A percentile compares a stretch with the other conserved stretches of the same genome.
These are phyloP conservation scores for Macaranga tanarius DNA, from an alignment of 441 rosid genomes.

Conservation along the genomic window DNA sequence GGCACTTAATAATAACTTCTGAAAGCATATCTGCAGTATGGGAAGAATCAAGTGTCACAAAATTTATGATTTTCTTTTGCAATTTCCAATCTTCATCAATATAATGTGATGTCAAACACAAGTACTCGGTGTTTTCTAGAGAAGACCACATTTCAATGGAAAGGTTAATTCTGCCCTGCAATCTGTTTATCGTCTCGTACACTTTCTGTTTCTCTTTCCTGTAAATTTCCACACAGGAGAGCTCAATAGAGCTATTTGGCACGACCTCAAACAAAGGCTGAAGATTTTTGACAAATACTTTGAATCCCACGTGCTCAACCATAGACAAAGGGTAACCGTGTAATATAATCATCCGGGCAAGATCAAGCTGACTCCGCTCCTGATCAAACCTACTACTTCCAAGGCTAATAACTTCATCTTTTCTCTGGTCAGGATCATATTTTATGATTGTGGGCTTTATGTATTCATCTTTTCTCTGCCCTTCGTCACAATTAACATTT, in stretches of 20 bases:
- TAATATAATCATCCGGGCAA: conserved; percentile 87
- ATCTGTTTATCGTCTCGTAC: conserved; percentile 49
- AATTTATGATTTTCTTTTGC: conserved; percentile 75
- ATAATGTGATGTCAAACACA: conserved; percentile 76
- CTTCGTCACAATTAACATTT: conserved; percentile 59
- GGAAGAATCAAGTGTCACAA: conserved; percentile 73
- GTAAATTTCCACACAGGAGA: conserved; percentile 73
- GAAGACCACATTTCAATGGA: conserved; percentile 86
- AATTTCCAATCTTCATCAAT: conserved; percentile 87
- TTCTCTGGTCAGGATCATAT: conserved; percentile 73
- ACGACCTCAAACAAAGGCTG: conserved; percentile 82
- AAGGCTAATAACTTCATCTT: conserved; percentile 61
- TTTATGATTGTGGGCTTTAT: conserved; percentile 53
- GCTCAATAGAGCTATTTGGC: conserved; percentile 58
- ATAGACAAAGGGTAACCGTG: conserved; percentile 79
- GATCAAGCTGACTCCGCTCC: conserved; percentile 72
- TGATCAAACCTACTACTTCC: conserved; percentile 77
- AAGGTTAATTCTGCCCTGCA: conserved; percentile 81
- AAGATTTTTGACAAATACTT: conserved; percentile 80
- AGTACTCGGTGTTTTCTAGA: conserved; percentile 47
- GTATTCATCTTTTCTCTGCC: conserved; percentile 64
- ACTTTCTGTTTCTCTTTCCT: conserved; percentile 75
- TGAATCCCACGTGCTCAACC: conserved; percentile 92
- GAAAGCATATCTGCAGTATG: conserved; percentile 85
- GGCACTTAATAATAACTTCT: conserved; percentile 67